These are phyloP conservation scores for Ocimum tenuiflorum DNA, from an alignment of 257 asterid species.

Conservation along the genomic window DNA sequence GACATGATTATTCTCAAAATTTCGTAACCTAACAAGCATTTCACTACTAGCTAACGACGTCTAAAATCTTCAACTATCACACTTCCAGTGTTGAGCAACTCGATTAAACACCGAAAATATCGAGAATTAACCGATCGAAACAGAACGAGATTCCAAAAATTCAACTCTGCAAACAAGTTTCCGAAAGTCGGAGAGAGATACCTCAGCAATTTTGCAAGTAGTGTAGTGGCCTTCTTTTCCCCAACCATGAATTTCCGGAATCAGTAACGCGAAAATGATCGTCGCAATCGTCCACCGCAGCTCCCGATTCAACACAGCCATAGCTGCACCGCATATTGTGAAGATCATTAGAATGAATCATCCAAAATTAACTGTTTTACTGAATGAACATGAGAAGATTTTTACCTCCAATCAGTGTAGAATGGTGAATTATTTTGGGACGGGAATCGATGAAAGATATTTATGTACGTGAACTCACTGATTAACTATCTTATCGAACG, in stretches of 20 bases:
- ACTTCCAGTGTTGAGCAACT: no score
- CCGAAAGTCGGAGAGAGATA: slow-evolving; percentile 1
- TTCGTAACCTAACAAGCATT: no score
- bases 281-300: slow-evolving; percentile 28
- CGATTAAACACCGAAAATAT: no score
- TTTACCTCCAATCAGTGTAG: not conserved
- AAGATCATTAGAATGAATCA: slow-evolving; percentile 9
- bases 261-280: slow-evolving; percentile 24
- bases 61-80: no score
- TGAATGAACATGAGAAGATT: not conserved
- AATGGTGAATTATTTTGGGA: not conserved
- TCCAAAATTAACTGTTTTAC: not conserved
- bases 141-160: no score
- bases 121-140: no score
- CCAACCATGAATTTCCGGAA: slow-evolving; percentile 51
- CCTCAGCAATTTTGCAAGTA: slow-evolving; percentile 85
- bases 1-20: no score
- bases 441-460: not conserved
- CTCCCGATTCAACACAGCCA: slow-evolving; percentile 30
- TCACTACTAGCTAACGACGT: no score
- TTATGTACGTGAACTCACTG: no score
- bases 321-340: slow-evolving; percentile 27
- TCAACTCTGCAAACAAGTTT: no score
- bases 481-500: no score
- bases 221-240: slow-evolving; percentile 82